Percentiles rank a stretch among this genome's conserved stretches.
Evolutionary conservation across 148 eudicot species (phyloP).

Genomic region (Rhododendron ovatum): DNA sequence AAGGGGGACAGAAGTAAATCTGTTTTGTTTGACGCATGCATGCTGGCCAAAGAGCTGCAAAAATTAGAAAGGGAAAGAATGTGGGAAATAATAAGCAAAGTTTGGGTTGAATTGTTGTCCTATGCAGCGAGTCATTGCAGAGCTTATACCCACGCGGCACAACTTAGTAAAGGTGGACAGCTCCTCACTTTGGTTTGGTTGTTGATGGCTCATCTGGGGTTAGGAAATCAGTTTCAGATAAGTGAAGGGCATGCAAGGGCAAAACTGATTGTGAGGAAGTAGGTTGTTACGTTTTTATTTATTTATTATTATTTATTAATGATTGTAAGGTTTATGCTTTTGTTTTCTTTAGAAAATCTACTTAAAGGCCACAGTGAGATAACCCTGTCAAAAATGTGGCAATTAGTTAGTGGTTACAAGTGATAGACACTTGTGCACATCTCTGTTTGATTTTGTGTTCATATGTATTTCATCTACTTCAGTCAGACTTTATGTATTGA

Average conservation of each 20-base stretch:
- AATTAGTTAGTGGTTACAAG: not conserved
- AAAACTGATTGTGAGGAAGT: not conserved
- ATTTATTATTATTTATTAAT: not conserved
- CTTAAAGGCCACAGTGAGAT: not conserved
- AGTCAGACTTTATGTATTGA: not conserved
- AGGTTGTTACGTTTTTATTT: not conserved
- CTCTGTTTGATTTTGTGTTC: not conserved
- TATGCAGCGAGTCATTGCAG: no score
- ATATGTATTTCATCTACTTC: not conserved
- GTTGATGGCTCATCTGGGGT: not conserved
- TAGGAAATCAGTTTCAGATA: no score
- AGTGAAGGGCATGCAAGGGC: no score
- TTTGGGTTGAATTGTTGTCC: no score
- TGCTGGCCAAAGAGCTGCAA: no score
- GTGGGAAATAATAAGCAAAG: no score
- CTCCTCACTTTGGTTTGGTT: conserved; percentile 8
- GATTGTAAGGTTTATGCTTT: not conserved
- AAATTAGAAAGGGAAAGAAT: no score
- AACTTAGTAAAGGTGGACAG: no score
- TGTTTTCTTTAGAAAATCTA: not conserved
- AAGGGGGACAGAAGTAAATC: no score
- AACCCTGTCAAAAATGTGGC: not conserved
- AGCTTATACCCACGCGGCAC: no score
- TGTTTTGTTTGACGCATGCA: no score
- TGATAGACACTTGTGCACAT: not conserved